Base-by-base conservation (phyloP, 176 grass and related monocot genomes). In the Eremochloa ophiuroides region DNA sequence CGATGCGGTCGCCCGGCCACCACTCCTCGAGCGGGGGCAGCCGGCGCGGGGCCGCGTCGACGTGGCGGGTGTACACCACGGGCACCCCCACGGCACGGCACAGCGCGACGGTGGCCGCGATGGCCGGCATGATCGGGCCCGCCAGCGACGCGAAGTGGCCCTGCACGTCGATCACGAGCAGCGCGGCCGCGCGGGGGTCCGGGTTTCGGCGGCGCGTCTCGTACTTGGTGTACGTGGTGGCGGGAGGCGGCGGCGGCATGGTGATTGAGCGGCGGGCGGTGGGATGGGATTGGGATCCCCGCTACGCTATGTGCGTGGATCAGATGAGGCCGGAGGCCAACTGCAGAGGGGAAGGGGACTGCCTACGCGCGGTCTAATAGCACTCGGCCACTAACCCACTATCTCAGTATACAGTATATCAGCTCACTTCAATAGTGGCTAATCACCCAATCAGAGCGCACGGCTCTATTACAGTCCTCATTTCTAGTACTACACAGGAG, bases 91-190 rank as follows among this genome's bases (percentile, higher is more conserved):
- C 87, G 26, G 43, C 31, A 77, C 81, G 89, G 81, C 87, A 92
- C 34, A 87, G 89, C 56, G 76, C 50, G 73, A 92, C 87, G 29
- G 89, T 92, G 37, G 77, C 6, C 14, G 67, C 62, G 77, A 92
- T 40, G 26, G 89, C 87, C 27, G 84, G 80, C 71, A 92, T 75
- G 60, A 62, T 65, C 18, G 84, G 84, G 3, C 62, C 73, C 0
- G 26, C 84, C 16, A 92, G 58, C 59, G 84, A 82, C 6, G 89
- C 81, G 87, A 94, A 94, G 84, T 89, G 80, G 62, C 65, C 75
- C 89, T 94, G 93, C 81, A 89, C 75, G 84, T 92, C 87, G 77
- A 94, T 83, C 46, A 94, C 93, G 10, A 94, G 86, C 16, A 94
- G 77, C 4, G 81, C 81, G n/a, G 89, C 89, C 11, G 41, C 23